Evolutionary conservation across 306 rosid species (phyloP), one percentile per base, ranked within the genome.

Genomic region (Dryas alaskensis): DNA sequence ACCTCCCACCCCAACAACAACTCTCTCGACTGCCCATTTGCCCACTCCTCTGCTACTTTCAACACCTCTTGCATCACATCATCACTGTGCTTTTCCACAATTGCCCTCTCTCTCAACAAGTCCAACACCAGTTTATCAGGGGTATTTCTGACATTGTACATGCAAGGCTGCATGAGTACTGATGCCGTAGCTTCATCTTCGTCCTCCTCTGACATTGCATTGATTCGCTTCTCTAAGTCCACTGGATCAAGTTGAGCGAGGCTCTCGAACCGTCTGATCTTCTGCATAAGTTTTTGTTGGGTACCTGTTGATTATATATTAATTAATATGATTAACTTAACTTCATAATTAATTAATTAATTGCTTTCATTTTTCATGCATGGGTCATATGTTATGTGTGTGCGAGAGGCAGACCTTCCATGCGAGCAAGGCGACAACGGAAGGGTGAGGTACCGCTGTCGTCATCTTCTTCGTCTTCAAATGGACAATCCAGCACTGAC

Each of bases 401-500:
- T 31, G 37, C 1, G 37, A 10, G 13, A 40, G 12, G 65, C 9
- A 9, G 43, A 88, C 98, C 90, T 86, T 87, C 75, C 22, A 68
- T 54, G 39, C 49, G 60, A 37, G 82, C 62, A 52, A 69, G 60
- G 37, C 46, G 71, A 68, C 73, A 67, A n/a, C 68, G 70, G 52
- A 65, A 82, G 47, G 83, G 81, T 25, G 88, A 78, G 66, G 54
- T 55, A 1, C 51, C 17, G 2, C 37, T 43, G 11, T 69, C 52
- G 4, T 79, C 86, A 64, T 89, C 87, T 66, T 89, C 86, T 63
- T 93, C 98, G 11, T 93, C 94, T 76, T 87, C 81, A 63, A 91
- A 89, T 10, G 92, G 92, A 65, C 90, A 83, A 58, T 89, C 91
- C 69, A 91, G 82, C 62, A 88, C 84, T 0, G 99, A 94, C 12